Evolutionary conservation across 768 basidiomycete genomes (phyloP), one percentile per base, ranked within the genome.

Genomic region (Hygrophorus russula): DNA sequence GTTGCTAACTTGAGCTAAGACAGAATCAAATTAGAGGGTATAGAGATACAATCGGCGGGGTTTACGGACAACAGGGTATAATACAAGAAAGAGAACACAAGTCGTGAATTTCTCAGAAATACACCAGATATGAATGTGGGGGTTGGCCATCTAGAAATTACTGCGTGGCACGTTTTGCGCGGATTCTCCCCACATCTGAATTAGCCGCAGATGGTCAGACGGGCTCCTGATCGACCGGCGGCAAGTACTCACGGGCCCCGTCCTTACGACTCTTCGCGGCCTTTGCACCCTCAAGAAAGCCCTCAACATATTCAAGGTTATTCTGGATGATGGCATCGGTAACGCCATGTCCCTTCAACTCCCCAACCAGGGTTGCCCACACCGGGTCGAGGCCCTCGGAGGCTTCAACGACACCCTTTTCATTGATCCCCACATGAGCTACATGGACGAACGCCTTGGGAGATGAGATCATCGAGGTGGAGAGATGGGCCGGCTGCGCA

Each of bases 401-500:
- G 7, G 71, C 65, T 59, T 78, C 75, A 49, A 76, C 65, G 42
- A 60, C 57, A 3, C 74, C 75, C 6, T 67, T 61, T 42, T 60
- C 62, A 51, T 69, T 70, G 39, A 79, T 59, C 6, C 80, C 80
- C 40, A 82, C 70, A 55, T 83, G 82, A 15, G 74, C 69, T 42
- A 81, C 65, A 52, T 84, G 81, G 45, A 73, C 70, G 56, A 82
- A 83, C 15, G 80, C 76, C 44, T 75, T 67, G 3, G 74, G 69
- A 13, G 68, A 55, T 11, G 80, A 80, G 49, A 83, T 75, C 62
- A 74, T 62, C 7, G 65, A 59, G 3, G 65, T 57, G 8, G 63
- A 57, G 45, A 70, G 33, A 13, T 57, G 14, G 55, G 40, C 19
- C 38, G 43, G 24, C 49, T 48, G 36, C 48, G 59, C 38, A 50